A percentile compares a stretch with the other conserved stretches of the same genome.
phyloP scores from a whole-genome alignment of 345 rosid species.

The Dipteronia dyeriana region DNA sequence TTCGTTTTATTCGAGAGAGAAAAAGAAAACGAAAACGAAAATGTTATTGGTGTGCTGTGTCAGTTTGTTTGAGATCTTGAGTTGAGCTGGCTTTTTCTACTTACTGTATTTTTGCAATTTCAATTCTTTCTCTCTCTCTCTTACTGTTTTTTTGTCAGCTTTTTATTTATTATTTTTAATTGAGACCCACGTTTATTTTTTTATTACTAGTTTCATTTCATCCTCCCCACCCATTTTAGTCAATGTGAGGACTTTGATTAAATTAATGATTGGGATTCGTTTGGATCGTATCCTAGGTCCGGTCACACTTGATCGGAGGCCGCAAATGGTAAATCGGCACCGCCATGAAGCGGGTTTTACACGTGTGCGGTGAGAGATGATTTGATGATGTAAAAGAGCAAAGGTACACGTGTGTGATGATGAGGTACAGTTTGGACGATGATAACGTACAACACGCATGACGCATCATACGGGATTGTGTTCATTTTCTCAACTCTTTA shows the following conservation, averaged over 20 bases:
- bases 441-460: neutral
- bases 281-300: neutral
- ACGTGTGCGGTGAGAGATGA: neutral
- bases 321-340: neutral
- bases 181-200: neutral
- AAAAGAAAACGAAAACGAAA: too few species aligned
- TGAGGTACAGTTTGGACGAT: neutral
- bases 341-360: neutral
- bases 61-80: constrained; percentile 6
- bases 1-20: neutral
- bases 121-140: too few species aligned
- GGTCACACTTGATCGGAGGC: neutral
- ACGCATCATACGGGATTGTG: neutral
- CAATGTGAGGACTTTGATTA: neutral
- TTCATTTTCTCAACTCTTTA: too few species aligned
- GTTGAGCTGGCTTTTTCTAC: neutral
- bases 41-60: neutral
- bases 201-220: neutral
- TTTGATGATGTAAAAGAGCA: neutral
- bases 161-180: neutral
- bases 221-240: constrained; percentile 1
- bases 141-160: neutral
- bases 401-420: neutral
- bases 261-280: neutral
- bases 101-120: neutral